Evolutionary conservation across 148 eudicot species (phyloP), one percentile per base, ranked within the genome.

Genomic region (Chenopodium quinoa): DNA sequence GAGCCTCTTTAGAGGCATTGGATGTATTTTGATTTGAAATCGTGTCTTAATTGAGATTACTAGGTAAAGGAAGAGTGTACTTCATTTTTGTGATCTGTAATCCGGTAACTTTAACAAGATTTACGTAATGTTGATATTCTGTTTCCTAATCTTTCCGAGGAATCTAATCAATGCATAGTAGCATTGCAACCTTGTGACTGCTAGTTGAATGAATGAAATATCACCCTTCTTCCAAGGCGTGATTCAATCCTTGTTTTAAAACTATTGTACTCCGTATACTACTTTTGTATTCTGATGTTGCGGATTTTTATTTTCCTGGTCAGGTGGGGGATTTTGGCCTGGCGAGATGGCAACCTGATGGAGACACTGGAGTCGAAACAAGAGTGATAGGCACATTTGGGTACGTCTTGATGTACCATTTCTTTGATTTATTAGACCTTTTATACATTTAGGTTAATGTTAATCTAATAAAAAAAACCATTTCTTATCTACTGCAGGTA

Each of bases 311-410:
- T 23, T 75, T 78, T 7, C 65, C 12, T 73, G 25, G 16, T 56
- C 62, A 92, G 95, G 95, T 92, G 63, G 95, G 93, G 60, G 95
- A 92, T 86, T 92, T 90, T 73, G 95, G 95, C 68, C 84, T 92
- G 16, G 95, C 95, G 14, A 85, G 95, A 44, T 92, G 93, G 95
- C 95, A 92, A 78, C 95, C 95, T 44, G 95, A 92, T 82, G 95
- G 93, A 69, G 95, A 90, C 81, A 90, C 89, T 10, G 93, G 91
- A 62, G 93, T 88, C 7, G 90, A 92, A 84, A 92, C 95, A 29
- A 85, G 91, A 85, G 93, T 92, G 19, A 90, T 90, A 17, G 95
- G 95, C 83, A 92, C 95, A 44, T 92, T 92, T 70, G 95, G 95
- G 95, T 92, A 85, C 46, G 68, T 76, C 25, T 56, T 32, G 3